These are phyloP conservation scores for Glebionis coronaria DNA, from an alignment of 129 eudicot genomes.

Conservation along the genomic window DNA sequence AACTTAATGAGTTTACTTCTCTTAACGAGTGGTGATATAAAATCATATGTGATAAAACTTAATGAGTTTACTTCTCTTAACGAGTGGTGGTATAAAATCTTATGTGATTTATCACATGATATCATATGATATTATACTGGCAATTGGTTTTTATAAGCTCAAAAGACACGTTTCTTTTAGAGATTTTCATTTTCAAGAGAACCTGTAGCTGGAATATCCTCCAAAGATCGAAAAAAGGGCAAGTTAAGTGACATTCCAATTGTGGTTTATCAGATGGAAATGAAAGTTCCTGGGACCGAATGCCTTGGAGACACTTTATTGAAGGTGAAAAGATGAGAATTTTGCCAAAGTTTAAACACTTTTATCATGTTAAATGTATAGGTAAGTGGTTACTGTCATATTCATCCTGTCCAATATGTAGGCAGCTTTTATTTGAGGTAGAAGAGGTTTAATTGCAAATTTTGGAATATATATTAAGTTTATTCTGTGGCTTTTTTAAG, in stretches of 20 bases:
- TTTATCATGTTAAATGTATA: constrained; percentile 70
- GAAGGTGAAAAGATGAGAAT: constrained; percentile 67
- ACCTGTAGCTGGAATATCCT: constrained; percentile 19
- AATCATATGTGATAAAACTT: too few relatives aligned
- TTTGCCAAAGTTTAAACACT: constrained; percentile 71
- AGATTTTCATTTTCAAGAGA: constrained; percentile 18
- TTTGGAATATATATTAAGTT: neutral
- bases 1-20: too few relatives aligned
- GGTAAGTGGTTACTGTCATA: constrained; percentile 68
- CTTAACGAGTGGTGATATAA: too few relatives aligned
- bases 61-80: too few relatives aligned
- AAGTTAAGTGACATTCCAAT: constrained; percentile 55
- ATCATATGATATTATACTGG: too few relatives aligned
- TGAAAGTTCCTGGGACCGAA: constrained; percentile 46
- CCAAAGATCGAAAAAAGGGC: constrained; percentile 37
- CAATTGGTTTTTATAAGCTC: too few relatives aligned
- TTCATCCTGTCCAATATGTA: constrained; percentile 75
- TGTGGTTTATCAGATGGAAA: constrained; percentile 44
- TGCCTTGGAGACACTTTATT: constrained; percentile 60
- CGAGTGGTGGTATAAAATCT: too few relatives aligned
- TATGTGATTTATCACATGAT: too few relatives aligned
- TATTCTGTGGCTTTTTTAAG: constrained; percentile 14
- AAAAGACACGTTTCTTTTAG: constrained; percentile 11
- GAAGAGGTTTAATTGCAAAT: constrained; percentile 29
- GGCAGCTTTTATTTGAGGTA: constrained; percentile 45